These are phyloP conservation scores for Fusarium keratoplasticum DNA, from an alignment of 2,329 filamentous ascomycete species.

Conservation along the genomic window DNA sequence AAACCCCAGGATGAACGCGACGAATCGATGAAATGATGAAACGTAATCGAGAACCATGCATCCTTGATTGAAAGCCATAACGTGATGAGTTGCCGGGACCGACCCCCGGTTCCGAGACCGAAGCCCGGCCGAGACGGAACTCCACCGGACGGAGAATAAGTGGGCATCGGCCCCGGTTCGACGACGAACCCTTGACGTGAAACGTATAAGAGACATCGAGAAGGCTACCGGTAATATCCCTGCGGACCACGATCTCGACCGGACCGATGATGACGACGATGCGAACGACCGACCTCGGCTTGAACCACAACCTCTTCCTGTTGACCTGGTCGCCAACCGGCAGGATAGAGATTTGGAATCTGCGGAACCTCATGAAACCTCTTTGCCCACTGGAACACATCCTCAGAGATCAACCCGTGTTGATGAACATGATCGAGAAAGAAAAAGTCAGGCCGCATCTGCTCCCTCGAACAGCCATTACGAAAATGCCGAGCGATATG, in stretches of 20 bases:
- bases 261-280: neutral
- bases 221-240: constrained; percentile 7
- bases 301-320: neutral
- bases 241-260: neutral
- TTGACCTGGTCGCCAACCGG: constrained; percentile 23
- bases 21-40: neutral
- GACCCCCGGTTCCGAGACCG: neutral
- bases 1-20: neutral
- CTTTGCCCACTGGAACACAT: constrained; percentile 36
- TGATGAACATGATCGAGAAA: constrained; percentile 54
- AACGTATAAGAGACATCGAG: neutral
- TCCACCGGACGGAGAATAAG: neutral
- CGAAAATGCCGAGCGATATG: constrained; percentile 62
- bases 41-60: neutral
- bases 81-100: neutral
- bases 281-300: constrained; percentile 18
- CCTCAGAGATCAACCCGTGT: constrained; percentile 43
- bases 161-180: neutral
- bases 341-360: constrained; percentile 19
- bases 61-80: neutral
- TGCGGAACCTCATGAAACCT: constrained; percentile 37
- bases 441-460: constrained; percentile 54
- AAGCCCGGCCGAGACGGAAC: neutral
- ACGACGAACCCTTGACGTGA: neutral
- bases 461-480: constrained; percentile 28